Evolutionary conservation across 306 rosid species (phyloP).

Genomic region (Begonia loranthoides): DNA sequence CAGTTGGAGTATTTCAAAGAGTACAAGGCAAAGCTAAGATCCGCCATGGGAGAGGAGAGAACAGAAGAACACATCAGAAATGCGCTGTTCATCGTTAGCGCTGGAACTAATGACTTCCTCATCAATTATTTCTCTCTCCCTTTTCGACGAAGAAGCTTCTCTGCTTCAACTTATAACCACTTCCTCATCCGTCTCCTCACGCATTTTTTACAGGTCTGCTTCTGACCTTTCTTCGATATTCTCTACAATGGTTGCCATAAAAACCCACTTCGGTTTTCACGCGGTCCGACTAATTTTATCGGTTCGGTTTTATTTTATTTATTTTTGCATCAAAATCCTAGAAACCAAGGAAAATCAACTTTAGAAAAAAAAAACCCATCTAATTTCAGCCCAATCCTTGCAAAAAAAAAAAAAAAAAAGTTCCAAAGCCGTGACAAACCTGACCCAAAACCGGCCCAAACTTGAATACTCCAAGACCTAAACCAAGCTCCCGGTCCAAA

Average conservation of each 20-base stretch:
- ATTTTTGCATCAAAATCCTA: no score
- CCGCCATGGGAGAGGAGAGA: slow-evolving; percentile 28
- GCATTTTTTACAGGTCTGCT: slow-evolving; percentile 39
- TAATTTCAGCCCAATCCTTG: no score
- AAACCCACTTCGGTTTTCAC: not conserved
- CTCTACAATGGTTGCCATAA: not conserved
- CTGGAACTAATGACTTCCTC: slow-evolving; percentile 67
- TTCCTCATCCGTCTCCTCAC: slow-evolving; percentile 36
- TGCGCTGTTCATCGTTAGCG: slow-evolving; percentile 43
- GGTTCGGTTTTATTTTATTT: no score
- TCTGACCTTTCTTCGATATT: not conserved
- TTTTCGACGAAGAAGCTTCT: slow-evolving; percentile 20
- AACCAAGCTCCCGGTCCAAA: no score
- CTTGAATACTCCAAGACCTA: no score
- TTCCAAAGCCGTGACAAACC: no score
- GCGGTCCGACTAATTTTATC: no score
- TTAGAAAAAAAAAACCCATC: no score
- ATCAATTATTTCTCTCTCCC: slow-evolving; percentile 47
- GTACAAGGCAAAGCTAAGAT: slow-evolving; percentile 31
- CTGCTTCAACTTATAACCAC: slow-evolving; percentile 26
- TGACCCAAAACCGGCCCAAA: no score
- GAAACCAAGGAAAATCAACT: no score
- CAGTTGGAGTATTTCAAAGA: slow-evolving; percentile 51
- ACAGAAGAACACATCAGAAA: slow-evolving; percentile 29
- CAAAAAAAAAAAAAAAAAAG: no score